Percentiles rank a stretch among this genome's conserved stretches.
Conservation (phyloP, 148 eudicot species). For the Rhododendron kiyosumense region DNA sequence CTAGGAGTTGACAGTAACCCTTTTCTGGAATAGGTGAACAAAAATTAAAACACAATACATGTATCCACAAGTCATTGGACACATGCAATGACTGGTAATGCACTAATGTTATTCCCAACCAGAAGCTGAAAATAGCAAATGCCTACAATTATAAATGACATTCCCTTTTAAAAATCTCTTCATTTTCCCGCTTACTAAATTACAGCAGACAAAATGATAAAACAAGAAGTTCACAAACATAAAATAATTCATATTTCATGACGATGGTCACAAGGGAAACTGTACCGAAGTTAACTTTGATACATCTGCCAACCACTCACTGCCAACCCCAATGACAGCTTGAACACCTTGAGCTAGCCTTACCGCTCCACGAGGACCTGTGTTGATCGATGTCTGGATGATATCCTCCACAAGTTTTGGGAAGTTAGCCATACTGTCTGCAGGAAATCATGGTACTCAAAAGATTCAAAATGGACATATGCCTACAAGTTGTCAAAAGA, state of each 20-base stretch:
- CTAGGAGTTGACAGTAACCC: not conserved
- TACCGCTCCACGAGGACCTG: conserved; percentile 96
- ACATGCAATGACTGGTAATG: not conserved
- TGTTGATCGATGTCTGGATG: conserved; percentile 78
- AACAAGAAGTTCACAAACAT: not conserved
- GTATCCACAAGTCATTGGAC: not conserved
- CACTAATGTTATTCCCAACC: not conserved
- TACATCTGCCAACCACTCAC: conserved; percentile 87
- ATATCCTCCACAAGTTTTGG: conserved; percentile 90
- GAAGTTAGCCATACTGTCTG: conserved; percentile 74
- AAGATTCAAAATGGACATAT: not conserved
- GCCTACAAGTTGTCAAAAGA: not conserved
- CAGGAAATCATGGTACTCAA: conserved; percentile 10
- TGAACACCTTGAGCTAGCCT: conserved; percentile 92
- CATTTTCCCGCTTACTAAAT: not conserved
- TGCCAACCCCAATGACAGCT: conserved; percentile 91
- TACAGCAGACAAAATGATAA: not conserved
- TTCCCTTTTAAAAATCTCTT: not conserved
- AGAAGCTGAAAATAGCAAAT: not conserved
- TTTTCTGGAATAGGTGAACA: not conserved
- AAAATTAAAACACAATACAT: not conserved
- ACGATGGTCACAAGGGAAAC: not conserved
- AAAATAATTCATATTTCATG: not conserved
- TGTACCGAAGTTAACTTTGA: conserved; percentile 55
- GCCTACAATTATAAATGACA: not conserved